Conservation (phyloP, 1,284 basidiomycete species). For the Cryptococcus jaspeensis region DNA sequence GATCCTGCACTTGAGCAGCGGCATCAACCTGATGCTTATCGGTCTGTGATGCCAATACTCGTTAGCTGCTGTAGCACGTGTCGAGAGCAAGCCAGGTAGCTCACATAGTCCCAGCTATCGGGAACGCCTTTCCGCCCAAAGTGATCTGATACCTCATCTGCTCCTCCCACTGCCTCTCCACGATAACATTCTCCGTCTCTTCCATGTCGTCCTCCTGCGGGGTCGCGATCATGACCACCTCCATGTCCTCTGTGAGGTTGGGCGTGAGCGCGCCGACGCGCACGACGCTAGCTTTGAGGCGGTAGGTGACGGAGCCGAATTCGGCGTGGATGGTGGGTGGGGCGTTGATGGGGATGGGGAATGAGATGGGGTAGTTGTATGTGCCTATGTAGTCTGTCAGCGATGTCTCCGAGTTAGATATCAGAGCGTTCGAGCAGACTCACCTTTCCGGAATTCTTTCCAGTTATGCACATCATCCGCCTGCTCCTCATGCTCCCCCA, state of each 20-base stretch:
- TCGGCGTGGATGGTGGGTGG: constrained; percentile 78
- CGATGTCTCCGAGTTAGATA: background rate
- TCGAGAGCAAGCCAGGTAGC: constrained; percentile 8
- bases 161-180: constrained; percentile 89
- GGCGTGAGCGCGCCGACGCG: constrained; percentile 77
- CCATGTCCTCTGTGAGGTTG: constrained; percentile 68
- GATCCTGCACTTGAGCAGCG: constrained; percentile 79
- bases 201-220: constrained; percentile 77
- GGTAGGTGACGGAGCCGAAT: constrained; percentile 77
- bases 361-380: constrained; percentile 92
- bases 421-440: constrained; percentile 22
- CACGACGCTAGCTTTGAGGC: constrained; percentile 76
- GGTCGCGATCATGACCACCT: constrained; percentile 73
- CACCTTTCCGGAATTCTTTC: constrained; percentile 88
- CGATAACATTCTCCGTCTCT: constrained; percentile 75
- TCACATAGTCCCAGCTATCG: constrained; percentile 73
- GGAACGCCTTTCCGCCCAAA: constrained; percentile 75
- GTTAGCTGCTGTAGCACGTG: background rate
- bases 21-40: constrained; percentile 77
- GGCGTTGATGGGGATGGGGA: constrained; percentile 74
- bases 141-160: constrained; percentile 77
- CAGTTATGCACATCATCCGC: constrained; percentile 60
- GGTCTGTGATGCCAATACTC: constrained; percentile 53
- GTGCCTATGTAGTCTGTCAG: constrained; percentile 58
- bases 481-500: constrained; percentile 52